A percentile compares a stretch with the other conserved stretches of the same genome.
Evolutionary conservation across 2,329 filamentous ascomycete species (phyloP).

Genomic region (Colletotrichum endophyticum): DNA sequence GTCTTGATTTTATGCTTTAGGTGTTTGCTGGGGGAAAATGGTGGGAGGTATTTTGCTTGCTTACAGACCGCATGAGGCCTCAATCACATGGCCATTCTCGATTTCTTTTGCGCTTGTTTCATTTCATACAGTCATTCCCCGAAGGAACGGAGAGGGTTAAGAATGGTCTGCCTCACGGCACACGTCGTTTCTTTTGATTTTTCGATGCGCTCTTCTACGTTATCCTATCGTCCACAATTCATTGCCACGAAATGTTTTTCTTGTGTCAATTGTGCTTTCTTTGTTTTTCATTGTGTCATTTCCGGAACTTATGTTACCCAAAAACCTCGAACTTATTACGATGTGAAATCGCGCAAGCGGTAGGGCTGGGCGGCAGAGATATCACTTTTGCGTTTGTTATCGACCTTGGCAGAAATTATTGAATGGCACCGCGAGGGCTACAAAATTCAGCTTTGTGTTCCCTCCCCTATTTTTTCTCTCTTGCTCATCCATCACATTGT

Average conservation of each 20-base stretch:
- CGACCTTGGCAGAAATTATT: not conserved
- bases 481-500: not conserved
- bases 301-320: not conserved
- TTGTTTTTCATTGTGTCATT: not conserved
- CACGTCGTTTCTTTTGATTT: constrained; percentile 26
- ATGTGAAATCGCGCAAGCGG: constrained; percentile 13
- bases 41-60: constrained; percentile 12
- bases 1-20: not conserved
- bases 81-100: not conserved
- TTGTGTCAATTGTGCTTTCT: not conserved
- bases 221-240: not conserved
- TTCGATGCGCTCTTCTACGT: not conserved
- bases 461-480: not conserved
- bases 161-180: constrained; percentile 41
- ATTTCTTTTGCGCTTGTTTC: not conserved
- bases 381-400: not conserved
- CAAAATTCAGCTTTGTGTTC: not conserved
- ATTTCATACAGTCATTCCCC: constrained; percentile 19
- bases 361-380: constrained; percentile 8
- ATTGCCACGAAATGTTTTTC: not conserved
- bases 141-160: constrained; percentile 28
- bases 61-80: not conserved
- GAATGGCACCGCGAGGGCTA: not conserved
- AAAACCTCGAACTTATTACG: constrained; percentile 5
- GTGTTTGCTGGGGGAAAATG: constrained; percentile 5